A percentile compares a stretch with the other conserved stretches of the same genome.
phyloP scores from a whole-genome alignment of 2,329 filamentous ascomycete species.

The Neonectria ditissima region DNA sequence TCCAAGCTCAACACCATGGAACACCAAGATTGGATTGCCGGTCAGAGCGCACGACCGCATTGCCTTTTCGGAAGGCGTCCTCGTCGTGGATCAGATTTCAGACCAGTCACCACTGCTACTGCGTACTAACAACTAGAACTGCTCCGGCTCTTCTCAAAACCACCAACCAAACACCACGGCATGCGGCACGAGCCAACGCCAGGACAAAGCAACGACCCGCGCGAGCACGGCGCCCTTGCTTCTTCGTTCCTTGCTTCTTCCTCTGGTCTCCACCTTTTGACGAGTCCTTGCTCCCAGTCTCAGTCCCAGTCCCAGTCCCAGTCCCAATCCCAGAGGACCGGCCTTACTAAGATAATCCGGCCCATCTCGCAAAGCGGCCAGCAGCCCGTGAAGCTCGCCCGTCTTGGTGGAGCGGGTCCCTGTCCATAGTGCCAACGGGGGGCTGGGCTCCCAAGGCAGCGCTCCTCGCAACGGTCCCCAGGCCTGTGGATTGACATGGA shows the following conservation, averaged over 20 bases:
- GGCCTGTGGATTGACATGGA: neutral
- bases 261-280: neutral
- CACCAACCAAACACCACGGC: conserved; percentile 19
- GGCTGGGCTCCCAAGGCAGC: conserved; percentile 30
- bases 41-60: neutral
- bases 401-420: conserved; percentile 36
- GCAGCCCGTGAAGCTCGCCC: conserved; percentile 33
- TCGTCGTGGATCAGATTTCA: conserved; percentile 6
- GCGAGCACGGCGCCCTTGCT: conserved; percentile 12
- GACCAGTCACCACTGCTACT: neutral
- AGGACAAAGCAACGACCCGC: neutral
- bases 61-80: neutral
- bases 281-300: neutral
- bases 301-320: neutral
- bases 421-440: conserved; percentile 29
- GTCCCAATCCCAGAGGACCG: neutral
- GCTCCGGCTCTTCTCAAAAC: conserved; percentile 24
- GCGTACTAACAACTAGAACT: neutral
- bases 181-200: conserved; percentile 15
- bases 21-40: neutral
- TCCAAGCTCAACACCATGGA: neutral
- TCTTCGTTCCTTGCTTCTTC: conserved; percentile 7
- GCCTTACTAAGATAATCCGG: conserved; percentile 35
- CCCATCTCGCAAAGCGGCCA: conserved; percentile 27
- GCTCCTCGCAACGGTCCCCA: conserved; percentile 2